phyloP scores from a whole-genome alignment of 371 early-diverging fungal genomes.

The Circinella umbellata region DNA sequence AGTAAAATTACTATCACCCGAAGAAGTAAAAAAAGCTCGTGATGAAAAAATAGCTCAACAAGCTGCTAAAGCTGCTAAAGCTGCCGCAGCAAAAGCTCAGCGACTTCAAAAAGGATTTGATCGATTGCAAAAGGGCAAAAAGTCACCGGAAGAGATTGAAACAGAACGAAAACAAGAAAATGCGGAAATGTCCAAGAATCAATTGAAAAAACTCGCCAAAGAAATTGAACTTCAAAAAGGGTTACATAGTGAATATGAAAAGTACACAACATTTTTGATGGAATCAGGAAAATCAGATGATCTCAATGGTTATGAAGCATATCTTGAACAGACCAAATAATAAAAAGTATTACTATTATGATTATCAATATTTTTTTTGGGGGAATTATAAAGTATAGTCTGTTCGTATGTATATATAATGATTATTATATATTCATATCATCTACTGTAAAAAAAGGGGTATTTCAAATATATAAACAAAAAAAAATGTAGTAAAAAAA shows the following conservation, averaged over 20 bases:
- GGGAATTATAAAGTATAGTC: too few relatives aligned
- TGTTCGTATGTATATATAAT: too few relatives aligned
- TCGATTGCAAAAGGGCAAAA: constrained; percentile 74
- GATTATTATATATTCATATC: too few relatives aligned
- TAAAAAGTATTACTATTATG: neutral
- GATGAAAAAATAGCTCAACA: constrained; percentile 66
- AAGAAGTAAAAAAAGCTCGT: constrained; percentile 70
- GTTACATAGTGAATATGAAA: constrained; percentile 84
- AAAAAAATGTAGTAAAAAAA: too few relatives aligned
- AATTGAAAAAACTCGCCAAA: constrained; percentile 88
- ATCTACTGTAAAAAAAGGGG: too few relatives aligned
- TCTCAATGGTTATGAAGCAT: constrained; percentile 13
- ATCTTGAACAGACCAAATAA: constrained; percentile 12
- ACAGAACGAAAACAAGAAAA: constrained; percentile 67
- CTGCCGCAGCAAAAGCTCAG: constrained; percentile 68
- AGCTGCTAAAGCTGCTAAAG: constrained; percentile 66
- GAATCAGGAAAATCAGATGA: constrained; percentile 6
- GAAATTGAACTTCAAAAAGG: constrained; percentile 85
- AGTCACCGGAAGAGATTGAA: constrained; percentile 84
- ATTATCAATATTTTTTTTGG: neutral
- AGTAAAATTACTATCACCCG: constrained; percentile 87
- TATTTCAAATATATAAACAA: too few relatives aligned
- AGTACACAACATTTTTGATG: constrained; percentile 20
- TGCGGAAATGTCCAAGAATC: constrained; percentile 65
- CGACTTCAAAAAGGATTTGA: constrained; percentile 56